Percentiles rank a stretch among this genome's conserved stretches.
Evolutionary conservation across 768 basidiomycete species (phyloP).

Genomic region (Lactarius psammicola): DNA sequence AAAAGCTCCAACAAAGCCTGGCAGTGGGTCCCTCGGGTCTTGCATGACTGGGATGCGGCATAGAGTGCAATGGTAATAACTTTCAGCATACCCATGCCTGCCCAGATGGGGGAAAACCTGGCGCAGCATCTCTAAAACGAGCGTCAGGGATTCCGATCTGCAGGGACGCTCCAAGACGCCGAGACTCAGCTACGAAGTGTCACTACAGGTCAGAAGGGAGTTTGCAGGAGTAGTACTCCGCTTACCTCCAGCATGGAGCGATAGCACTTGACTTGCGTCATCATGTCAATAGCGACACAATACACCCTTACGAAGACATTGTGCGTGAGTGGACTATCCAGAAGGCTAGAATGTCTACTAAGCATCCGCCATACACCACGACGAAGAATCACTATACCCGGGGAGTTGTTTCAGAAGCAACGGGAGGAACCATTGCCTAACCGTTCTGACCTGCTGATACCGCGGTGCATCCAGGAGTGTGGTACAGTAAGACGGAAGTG

Average conservation of each 20-base stretch:
- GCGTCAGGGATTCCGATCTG: constrained; percentile 52
- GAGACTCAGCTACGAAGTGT: constrained; percentile 35
- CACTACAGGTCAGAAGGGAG: neutral
- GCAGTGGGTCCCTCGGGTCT: constrained; percentile 61
- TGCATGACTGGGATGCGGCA: constrained; percentile 60
- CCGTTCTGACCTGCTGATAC: constrained; percentile 70
- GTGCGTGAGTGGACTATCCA: constrained; percentile 17
- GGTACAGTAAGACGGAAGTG: constrained; percentile 42
- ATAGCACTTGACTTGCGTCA: constrained; percentile 63
- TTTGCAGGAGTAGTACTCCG: neutral
- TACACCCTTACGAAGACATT: constrained; percentile 51
- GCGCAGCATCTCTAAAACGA: constrained; percentile 69
- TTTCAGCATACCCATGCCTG: constrained; percentile 64
- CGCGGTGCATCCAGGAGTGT: constrained; percentile 55
- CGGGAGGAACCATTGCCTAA: constrained; percentile 75
- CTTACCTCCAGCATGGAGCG: constrained; percentile 67
- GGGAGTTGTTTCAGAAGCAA: constrained; percentile 53
- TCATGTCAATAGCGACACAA: constrained; percentile 55
- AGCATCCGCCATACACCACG: neutral
- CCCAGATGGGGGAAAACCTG: constrained; percentile 74
- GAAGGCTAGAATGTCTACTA: constrained; percentile 7
- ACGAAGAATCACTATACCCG: constrained; percentile 38
- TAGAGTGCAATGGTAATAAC: constrained; percentile 59
- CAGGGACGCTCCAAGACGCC: constrained; percentile 51
- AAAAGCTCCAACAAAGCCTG: constrained; percentile 62